Evolutionary conservation across 2,329 filamentous ascomycete genomes (phyloP).

Genomic region (Ophiostoma quercus): DNA sequence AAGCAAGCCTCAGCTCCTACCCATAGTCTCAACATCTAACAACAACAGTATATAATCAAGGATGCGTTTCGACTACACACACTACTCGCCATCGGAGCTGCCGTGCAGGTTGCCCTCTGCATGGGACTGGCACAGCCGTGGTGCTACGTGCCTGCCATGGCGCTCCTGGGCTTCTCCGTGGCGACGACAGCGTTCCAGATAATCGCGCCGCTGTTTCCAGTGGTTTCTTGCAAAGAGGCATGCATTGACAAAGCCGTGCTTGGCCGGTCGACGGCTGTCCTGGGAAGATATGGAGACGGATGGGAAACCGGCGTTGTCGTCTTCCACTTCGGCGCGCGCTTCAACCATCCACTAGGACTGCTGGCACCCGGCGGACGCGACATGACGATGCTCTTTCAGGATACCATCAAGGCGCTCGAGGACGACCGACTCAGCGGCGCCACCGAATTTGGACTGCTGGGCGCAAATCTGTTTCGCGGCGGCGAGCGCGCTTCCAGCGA

Average conservation of each 20-base stretch:
- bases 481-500: slow-evolving; percentile 25
- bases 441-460: slow-evolving; percentile 44
- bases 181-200: slow-evolving; percentile 33
- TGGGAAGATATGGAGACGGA: background rate
- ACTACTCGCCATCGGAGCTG: slow-evolving; percentile 35
- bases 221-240: slow-evolving; percentile 19
- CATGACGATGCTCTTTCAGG: slow-evolving; percentile 37
- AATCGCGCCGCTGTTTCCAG: slow-evolving; percentile 17
- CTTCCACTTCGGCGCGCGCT: slow-evolving; percentile 43
- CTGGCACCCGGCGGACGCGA: slow-evolving; percentile 42
- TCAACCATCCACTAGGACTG: slow-evolving; percentile 47
- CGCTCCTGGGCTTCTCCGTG: slow-evolving; percentile 33
- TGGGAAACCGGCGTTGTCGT: slow-evolving; percentile 29
- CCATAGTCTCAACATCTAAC: background rate
- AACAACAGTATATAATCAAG: slow-evolving; percentile 32
- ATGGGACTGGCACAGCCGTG: slow-evolving; percentile 35
- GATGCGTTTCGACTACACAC: slow-evolving; percentile 35
- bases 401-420: slow-evolving; percentile 36
- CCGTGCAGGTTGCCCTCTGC: slow-evolving; percentile 35
- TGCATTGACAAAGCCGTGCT: slow-evolving; percentile 32
- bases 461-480: slow-evolving; percentile 39
- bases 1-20: background rate
- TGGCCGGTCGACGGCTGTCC: slow-evolving; percentile 35
- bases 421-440: background rate
- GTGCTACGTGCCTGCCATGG: slow-evolving; percentile 34